These are phyloP conservation scores for Periconia digitata DNA, from an alignment of 2,329 filamentous ascomycete genomes.

Conservation along the genomic window DNA sequence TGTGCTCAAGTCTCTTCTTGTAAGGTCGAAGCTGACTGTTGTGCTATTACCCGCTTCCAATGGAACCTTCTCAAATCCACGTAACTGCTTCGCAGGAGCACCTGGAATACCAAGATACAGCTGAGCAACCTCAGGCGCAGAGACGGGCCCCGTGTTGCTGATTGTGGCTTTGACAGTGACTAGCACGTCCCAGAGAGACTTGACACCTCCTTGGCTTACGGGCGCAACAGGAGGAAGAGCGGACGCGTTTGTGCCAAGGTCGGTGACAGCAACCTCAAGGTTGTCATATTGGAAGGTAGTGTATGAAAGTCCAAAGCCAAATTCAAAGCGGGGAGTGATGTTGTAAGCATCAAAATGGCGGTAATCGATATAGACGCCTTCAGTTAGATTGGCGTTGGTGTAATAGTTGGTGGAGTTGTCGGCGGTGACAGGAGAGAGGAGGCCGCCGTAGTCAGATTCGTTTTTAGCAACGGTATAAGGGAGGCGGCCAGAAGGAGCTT, in stretches of 20 bases:
- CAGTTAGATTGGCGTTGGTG: conserved; percentile 73
- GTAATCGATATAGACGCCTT: conserved; percentile 81
- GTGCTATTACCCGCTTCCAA: conserved; percentile 67
- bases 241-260: conserved; percentile 51
- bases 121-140: conserved; percentile 72
- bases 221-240: conserved; percentile 46
- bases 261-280: conserved; percentile 56
- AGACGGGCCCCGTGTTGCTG: conserved; percentile 66
- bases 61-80: conserved; percentile 75
- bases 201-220: conserved; percentile 36
- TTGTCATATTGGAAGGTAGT: conserved; percentile 73
- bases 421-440: conserved; percentile 53
- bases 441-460: conserved; percentile 66
- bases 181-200: conserved; percentile 65
- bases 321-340: conserved; percentile 72
- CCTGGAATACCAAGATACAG: conserved; percentile 65
- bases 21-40: conserved; percentile 67
- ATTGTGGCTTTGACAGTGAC: conserved; percentile 67
- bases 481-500: conserved; percentile 52
- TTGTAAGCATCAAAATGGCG: conserved; percentile 68
- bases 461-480: conserved; percentile 45
- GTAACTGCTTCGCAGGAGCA: conserved; percentile 65
- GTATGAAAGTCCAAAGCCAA: conserved; percentile 75
- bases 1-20: conserved; percentile 78
- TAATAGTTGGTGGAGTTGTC: conserved; percentile 68